These are phyloP conservation scores for Cryptococcus maquisensis DNA, from an alignment of 1,284 basidiomycete species.

Conservation along the genomic window DNA sequence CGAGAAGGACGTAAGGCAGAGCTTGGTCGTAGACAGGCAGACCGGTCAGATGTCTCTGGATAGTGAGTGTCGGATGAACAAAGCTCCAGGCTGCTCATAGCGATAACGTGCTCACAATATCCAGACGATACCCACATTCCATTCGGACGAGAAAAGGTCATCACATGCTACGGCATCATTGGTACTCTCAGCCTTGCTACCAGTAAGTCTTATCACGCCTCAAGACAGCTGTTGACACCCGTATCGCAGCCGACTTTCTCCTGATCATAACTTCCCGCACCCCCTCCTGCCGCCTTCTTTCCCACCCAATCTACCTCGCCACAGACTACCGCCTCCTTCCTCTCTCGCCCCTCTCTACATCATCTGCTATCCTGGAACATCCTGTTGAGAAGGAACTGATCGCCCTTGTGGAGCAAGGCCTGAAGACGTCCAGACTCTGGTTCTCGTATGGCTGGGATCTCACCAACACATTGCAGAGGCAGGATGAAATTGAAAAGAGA, in stretches of 20 bases:
- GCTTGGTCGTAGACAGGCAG: conserved; percentile 47
- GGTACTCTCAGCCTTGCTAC: conserved; percentile 80
- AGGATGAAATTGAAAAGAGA: conserved; percentile 61
- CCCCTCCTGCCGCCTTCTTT: conserved; percentile 71
- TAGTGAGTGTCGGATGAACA: conserved; percentile 38
- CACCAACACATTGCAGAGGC: conserved; percentile 81
- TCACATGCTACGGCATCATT: conserved; percentile 70
- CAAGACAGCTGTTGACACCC: conserved; percentile 59
- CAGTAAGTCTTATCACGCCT: conserved; percentile 74
- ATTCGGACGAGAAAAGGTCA: conserved; percentile 49
- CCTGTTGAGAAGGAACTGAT: conserved; percentile 85
- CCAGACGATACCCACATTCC: conserved; percentile 32
- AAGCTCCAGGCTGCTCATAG: neutral
- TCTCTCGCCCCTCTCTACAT: conserved; percentile 61
- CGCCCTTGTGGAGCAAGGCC: conserved; percentile 78
- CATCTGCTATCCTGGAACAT: conserved; percentile 59
- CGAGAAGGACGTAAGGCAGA: conserved; percentile 47
- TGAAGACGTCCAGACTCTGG: conserved; percentile 74
- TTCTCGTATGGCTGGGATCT: conserved; percentile 92
- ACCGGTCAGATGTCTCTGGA: conserved; percentile 46
- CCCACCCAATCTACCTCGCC: conserved; percentile 81
- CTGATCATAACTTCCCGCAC: conserved; percentile 83
- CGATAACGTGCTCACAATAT: neutral
- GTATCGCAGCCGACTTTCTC: conserved; percentile 75
- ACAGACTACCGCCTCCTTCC: conserved; percentile 91